These are phyloP conservation scores for Galeopsis tetrahit DNA, from an alignment of 257 asterid species.

Conservation along the genomic window DNA sequence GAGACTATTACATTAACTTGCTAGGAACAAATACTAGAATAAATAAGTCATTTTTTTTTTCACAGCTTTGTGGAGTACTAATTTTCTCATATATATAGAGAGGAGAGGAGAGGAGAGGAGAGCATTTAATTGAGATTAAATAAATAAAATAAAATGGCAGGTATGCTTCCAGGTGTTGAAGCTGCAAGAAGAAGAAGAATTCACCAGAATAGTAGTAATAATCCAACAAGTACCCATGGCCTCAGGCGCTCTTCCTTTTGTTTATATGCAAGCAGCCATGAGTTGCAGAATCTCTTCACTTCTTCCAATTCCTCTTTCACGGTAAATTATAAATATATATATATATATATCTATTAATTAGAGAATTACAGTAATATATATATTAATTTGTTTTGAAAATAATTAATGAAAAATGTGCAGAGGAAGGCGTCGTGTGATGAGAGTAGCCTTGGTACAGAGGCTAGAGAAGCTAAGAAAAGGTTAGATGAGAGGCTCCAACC, in stretches of 20 bases:
- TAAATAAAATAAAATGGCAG: slow-evolving; percentile 45
- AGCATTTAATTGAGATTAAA: not conserved
- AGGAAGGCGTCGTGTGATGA: slow-evolving; percentile 34
- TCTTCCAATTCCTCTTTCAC: slow-evolving; percentile 27
- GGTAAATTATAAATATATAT: not conserved
- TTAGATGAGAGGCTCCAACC: slow-evolving; percentile 41
- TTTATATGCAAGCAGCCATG: slow-evolving; percentile 50
- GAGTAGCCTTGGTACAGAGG: slow-evolving; percentile 36
- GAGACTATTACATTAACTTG: too few relatives aligned
- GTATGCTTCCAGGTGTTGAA: slow-evolving; percentile 74
- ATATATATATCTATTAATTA: not conserved
- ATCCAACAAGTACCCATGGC: not conserved
- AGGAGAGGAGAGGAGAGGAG: too few relatives aligned
- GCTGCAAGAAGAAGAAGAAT: slow-evolving; percentile 65
- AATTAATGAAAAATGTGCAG: too few relatives aligned
- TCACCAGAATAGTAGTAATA: slow-evolving; percentile 42
- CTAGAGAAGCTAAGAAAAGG: slow-evolving; percentile 49
- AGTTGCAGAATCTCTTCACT: slow-evolving; percentile 34
- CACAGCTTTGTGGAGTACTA: too few relatives aligned
- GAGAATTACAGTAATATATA: not conserved
- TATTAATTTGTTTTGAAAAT: not conserved
- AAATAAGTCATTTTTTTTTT: too few relatives aligned
- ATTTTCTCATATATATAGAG: too few relatives aligned
- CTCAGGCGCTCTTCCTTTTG: slow-evolving; percentile 52
- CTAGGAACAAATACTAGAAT: too few relatives aligned